Percentiles rank a stretch among this genome's conserved stretches.
Conservation (phyloP, 2,329 filamentous ascomycete genomes). For the Mycogone perniciosa region DNA sequence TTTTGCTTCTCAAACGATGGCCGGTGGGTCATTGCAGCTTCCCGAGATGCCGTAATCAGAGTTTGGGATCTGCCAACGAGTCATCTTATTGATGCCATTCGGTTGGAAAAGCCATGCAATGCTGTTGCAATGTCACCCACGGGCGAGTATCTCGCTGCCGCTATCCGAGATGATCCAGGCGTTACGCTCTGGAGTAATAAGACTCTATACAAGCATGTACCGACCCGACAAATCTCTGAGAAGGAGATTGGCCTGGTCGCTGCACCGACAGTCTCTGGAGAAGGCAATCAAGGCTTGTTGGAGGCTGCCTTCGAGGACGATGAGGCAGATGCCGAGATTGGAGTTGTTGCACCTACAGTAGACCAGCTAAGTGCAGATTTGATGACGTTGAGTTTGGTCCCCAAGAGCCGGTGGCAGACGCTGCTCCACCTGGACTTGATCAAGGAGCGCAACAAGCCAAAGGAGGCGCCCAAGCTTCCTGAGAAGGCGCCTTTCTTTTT, state of each 20-base stretch:
- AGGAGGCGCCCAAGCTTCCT: conserved; percentile 81
- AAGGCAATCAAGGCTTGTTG: conserved; percentile 68
- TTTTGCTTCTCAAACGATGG: conserved; percentile 89
- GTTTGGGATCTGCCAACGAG: conserved; percentile 96
- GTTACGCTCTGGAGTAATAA: conserved; percentile 97
- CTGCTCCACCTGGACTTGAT: conserved; percentile 88
- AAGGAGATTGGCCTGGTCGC: conserved; percentile 60
- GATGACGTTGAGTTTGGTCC: conserved; percentile 82
- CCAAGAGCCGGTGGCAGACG: conserved; percentile 89
- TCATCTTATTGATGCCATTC: conserved; percentile 89
- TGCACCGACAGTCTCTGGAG: conserved; percentile 72
- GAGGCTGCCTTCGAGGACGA: conserved; percentile 65
- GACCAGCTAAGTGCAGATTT: conserved; percentile 80
- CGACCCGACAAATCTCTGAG: conserved; percentile 78
- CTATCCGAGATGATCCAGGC: conserved; percentile 73
- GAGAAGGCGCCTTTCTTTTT: conserved; percentile 97
- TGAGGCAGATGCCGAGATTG: conserved; percentile 46
- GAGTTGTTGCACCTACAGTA: conserved; percentile 48
- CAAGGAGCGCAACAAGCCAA: conserved; percentile 89
- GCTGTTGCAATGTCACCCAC: conserved; percentile 82
- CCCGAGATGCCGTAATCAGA: conserved; percentile 70
- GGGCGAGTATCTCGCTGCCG: conserved; percentile 90
- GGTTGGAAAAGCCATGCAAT: conserved; percentile 70
- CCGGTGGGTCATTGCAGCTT: conserved; percentile 85
- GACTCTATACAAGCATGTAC: conserved; percentile 80